These are phyloP conservation scores for Pseudogymnoascus verrucosus DNA, from an alignment of 2,329 filamentous ascomycete genomes.

Conservation along the genomic window DNA sequence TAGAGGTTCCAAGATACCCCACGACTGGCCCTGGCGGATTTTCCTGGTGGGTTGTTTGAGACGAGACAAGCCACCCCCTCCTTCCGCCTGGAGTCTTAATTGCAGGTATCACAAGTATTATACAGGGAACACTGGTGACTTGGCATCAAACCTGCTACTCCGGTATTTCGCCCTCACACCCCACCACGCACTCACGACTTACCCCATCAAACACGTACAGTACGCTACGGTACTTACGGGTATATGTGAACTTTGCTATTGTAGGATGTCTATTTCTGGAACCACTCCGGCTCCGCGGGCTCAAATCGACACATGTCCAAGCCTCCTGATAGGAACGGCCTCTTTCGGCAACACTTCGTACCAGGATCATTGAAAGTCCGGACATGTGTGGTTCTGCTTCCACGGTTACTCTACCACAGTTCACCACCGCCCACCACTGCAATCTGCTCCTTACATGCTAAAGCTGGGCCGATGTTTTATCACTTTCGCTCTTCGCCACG, in stretches of 20 bases:
- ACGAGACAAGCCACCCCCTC: conserved; percentile 7
- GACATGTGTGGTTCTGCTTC: not conserved
- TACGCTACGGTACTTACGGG: not conserved
- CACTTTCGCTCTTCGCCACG: not conserved
- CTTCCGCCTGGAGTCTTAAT: conserved; percentile 7
- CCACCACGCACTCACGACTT: not conserved
- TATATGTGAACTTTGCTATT: not conserved
- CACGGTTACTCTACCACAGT: not conserved
- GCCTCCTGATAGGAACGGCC: conserved; percentile 5
- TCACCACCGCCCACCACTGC: not conserved
- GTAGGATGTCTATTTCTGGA: not conserved
- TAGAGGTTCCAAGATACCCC: conserved; percentile 1
- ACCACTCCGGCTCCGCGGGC: not conserved
- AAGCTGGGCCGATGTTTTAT: conserved; percentile 4
- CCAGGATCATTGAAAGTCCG: conserved; percentile 3
- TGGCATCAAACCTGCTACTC: conserved; percentile 7
- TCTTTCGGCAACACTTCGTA: not conserved
- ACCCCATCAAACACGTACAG: conserved; percentile 1
- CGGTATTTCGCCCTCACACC: not conserved
- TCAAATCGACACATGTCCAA: conserved; percentile 2
- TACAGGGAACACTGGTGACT: not conserved
- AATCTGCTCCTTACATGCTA: conserved; percentile 2
- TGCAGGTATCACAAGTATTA: conserved; percentile 8
- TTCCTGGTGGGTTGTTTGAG: not conserved
- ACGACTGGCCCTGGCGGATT: not conserved